Conservation (phyloP, 169 alveolate genomes). For the Plasmodium blacklocki region DNA sequence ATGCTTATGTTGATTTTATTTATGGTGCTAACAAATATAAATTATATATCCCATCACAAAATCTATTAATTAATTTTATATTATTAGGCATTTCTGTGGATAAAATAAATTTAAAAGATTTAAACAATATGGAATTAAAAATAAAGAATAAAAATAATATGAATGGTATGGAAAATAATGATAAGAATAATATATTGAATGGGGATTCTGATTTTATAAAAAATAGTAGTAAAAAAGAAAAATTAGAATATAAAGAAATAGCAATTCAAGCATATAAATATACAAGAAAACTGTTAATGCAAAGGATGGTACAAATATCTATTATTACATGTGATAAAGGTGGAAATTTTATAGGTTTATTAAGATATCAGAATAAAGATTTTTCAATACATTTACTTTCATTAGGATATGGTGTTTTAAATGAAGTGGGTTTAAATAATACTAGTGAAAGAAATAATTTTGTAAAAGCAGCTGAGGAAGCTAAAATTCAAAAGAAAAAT, state of each 20-base stretch:
- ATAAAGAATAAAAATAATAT: constrained; percentile 2
- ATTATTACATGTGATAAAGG: constrained; percentile 73
- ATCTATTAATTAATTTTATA: constrained; percentile 54
- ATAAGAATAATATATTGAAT: not conserved
- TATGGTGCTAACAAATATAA: constrained; percentile 73
- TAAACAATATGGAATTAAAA: constrained; percentile 5
- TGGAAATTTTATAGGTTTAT: constrained; percentile 64
- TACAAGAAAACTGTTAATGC: constrained; percentile 65
- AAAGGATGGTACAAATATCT: constrained; percentile 59
- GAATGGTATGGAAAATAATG: not conserved
- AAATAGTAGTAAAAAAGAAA: constrained; percentile 32
- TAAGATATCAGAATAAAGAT: constrained; percentile 60
- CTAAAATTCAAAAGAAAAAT: constrained; percentile 63
- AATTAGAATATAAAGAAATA: constrained; percentile 44
- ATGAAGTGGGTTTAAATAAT: constrained; percentile 64
- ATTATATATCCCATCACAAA: constrained; percentile 66
- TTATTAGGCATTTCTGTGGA: constrained; percentile 61
- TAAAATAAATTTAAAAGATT: constrained; percentile 61
- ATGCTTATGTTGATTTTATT: constrained; percentile 66
- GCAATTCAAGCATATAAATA: constrained; percentile 69
- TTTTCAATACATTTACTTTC: constrained; percentile 33
- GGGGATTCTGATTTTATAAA: constrained; percentile 11
- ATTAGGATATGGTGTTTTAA: constrained; percentile 53
- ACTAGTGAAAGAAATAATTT: constrained; percentile 55
- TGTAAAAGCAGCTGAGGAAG: constrained; percentile 73